Evolutionary conservation across 1,139 yeast species (phyloP).

Genomic region (Geotrichum candidum): DNA sequence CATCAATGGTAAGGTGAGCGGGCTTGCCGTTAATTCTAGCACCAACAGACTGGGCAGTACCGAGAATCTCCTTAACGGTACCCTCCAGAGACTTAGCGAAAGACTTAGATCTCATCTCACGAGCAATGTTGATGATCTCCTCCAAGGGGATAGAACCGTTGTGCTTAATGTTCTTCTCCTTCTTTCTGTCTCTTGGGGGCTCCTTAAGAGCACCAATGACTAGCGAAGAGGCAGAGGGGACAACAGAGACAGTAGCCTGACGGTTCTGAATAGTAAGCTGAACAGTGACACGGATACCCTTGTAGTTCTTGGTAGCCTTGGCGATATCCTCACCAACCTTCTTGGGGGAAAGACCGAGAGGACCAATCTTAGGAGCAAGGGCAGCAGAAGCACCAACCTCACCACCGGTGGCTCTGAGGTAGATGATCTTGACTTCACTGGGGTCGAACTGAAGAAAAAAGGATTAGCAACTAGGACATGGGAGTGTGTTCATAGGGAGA

Average conservation of each 20-base stretch:
- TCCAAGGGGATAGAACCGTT: constrained; percentile 97
- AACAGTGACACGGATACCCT: constrained; percentile 98
- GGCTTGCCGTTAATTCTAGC: constrained; percentile 98
- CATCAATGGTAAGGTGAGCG: constrained; percentile 98
- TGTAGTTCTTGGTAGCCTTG: constrained; percentile 98
- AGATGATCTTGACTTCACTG: constrained; percentile 94
- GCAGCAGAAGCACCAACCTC: constrained; percentile 99
- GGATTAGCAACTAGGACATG: neutral
- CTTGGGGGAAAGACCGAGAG: constrained; percentile 99
- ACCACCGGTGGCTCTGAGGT: constrained; percentile 99
- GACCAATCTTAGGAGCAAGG: constrained; percentile 99
- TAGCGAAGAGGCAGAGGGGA: constrained; percentile 98
- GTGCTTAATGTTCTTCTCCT: constrained; percentile 99
- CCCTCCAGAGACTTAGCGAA: constrained; percentile 97
- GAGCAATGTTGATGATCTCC: constrained; percentile 95
- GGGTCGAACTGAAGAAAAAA: constrained; percentile 69
- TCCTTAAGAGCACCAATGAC: constrained; percentile 99
- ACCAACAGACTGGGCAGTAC: constrained; percentile 99
- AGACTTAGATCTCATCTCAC: constrained; percentile 95
- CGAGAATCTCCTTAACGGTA: constrained; percentile 96
- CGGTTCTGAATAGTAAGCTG: constrained; percentile 99
- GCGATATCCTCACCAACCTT: constrained; percentile 99
- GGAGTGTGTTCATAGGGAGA: neutral
- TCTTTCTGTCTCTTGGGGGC: constrained; percentile 99
- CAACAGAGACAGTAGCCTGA: constrained; percentile 98